Percentiles rank a stretch among this genome's conserved stretches.
Conservation (phyloP, 164 flowering plant genomes). For the Cinnamomum micranthum region DNA sequence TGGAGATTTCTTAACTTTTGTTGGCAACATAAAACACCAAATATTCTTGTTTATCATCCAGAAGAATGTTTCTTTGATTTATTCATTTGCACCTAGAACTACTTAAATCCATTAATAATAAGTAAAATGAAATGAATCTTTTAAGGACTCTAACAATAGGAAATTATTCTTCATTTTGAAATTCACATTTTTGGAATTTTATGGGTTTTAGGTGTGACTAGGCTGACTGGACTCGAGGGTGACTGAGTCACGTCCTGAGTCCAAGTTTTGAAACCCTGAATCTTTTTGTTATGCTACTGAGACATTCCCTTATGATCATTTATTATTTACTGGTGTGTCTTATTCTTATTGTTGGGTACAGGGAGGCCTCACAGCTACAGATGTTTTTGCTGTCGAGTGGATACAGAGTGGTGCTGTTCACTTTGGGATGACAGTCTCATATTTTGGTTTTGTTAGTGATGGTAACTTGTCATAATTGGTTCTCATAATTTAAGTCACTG, state of each 20-base stretch:
- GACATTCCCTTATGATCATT: background rate
- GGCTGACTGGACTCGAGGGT: no score
- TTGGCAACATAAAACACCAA: background rate
- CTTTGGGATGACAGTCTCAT: conserved; percentile 93
- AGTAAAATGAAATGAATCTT: no score
- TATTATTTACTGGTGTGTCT: background rate
- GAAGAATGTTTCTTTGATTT: background rate
- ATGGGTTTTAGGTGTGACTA: no score
- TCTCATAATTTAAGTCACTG: background rate
- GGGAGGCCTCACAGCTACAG: conserved; percentile 99
- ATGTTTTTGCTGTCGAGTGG: conserved; percentile 98
- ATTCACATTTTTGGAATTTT: no score
- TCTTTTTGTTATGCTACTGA: no score
- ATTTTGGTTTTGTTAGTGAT: conserved; percentile 96
- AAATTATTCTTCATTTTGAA: no score
- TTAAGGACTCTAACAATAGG: no score
- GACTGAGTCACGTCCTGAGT: background rate
- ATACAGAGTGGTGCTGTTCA: conserved; percentile 79
- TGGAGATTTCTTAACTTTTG: no score
- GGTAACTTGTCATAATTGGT: conserved; percentile 42
- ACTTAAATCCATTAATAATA: background rate
- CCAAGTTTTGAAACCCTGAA: background rate
- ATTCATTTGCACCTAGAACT: background rate
- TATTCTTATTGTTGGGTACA: conserved; percentile 29
- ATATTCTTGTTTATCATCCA: background rate